Evolutionary conservation across 2,329 filamentous ascomycete species (phyloP), one percentile per base, ranked within the genome.

Genomic region (Neocatenulostroma microsporum): DNA sequence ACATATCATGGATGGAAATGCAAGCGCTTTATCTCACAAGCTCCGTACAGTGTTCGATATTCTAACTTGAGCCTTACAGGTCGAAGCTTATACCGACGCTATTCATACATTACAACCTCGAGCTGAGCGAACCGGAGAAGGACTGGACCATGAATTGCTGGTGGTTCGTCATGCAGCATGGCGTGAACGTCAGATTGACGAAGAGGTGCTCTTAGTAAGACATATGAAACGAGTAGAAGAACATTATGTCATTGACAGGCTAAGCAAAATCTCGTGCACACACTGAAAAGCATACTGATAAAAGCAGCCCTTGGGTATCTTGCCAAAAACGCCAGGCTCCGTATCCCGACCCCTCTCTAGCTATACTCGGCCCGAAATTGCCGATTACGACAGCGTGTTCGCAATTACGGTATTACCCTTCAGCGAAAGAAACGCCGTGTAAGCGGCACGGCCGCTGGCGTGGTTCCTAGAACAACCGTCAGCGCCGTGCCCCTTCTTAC

Each of bases 61-160:
- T n/a, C n/a, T n/a, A 11, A 32, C 4, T 5, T 3, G 30, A 37
- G 9, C 13, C 23, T 13, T 30, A 21, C 37, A 49, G 46, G 46
- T 50, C 41, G 12, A 53, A 56, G 41, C 41, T 62, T 7, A 54
- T 62, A 5, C 58, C 58, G 4, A 55, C 57, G 2, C 42, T 62
- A 7, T 56, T 62, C 34, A 42, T 56, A 46, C 55, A 52, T 25
- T 62, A 54, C 29, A 51, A 61, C 21, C 21, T 62, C 11, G 49
- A 57, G 37, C 46, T 62, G 2, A 51, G 43, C n/a, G 49, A 59
- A 17, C 50, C 49, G 2, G 48, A 53, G 4, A 48, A 48, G 13
- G 49, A 52, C 17, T 59, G 52, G 57, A 49, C 37, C 9, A 54
- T 49, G 38, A 47, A 40, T 1, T 54, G 52, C 37, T 51, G 41